Base-by-base conservation (phyloP, 1,284 basidiomycete species). In the Microbotryum scabiosae region DNA sequence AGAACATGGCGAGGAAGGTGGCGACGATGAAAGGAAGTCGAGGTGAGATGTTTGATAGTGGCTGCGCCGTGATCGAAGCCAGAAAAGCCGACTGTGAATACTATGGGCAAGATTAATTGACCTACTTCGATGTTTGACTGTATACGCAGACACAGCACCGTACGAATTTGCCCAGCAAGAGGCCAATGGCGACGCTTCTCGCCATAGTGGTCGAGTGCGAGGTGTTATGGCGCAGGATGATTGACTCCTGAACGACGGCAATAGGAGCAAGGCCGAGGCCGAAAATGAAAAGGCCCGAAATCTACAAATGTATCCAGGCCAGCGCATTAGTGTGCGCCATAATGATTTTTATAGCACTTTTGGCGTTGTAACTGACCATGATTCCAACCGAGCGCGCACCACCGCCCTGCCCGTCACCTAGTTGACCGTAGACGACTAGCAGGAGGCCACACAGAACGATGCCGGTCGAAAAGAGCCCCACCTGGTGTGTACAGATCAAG, bases 211-310 rank as follows among this genome's bases (percentile, higher is more conserved):
- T 57, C 2, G 60, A 57, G 0, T 23, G 41, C 8, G 57, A 47
- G n/a, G 50, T 43, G 43, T 60, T 64, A 48, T 58, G 50, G 20
- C 46, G 45, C 10, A 67, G 52, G 25, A 67, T 60, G 36, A 67
- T 67, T n/a, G 57, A 52, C 41, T 67, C 65, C 41, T 64, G 65
- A 1, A 61, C 62, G 20, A 67, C 60, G 2, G 63, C 63, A 4
- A 66, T 41, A 3, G 65, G 65, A 3, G 62, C 52, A 18, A 63
- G 58, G 8, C 65, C 65, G 6, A 56, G 21, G 30, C 65, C 65
- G 30, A 63, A 63, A 14, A 63, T 12, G 6, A 63, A 36, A 0
- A 66, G 51, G 5, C 62, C 65, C 14, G 48, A 30, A 5, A 63
- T 55, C 60, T 59, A 32, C 5, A 7, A 47, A 49, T 5, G 3